Conservation (phyloP, 345 rosid species). For the Heritiera fomes region DNA sequence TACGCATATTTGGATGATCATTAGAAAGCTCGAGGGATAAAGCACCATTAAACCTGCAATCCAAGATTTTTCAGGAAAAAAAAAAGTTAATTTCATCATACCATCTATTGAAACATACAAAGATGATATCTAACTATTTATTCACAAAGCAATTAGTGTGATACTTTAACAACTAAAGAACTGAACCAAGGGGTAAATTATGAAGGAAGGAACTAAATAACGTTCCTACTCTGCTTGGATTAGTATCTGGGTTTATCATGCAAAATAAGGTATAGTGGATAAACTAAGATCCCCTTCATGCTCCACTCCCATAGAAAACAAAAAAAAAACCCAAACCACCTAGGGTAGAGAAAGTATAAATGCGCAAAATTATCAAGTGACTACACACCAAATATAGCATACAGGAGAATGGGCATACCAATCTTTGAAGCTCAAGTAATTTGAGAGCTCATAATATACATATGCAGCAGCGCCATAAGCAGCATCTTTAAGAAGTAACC, state of each 20-base stretch:
- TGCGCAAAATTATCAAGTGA: conserved; percentile 7
- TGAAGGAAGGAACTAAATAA: neutral
- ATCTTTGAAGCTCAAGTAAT: conserved; percentile 87
- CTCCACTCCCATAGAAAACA: neutral
- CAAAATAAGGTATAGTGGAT: neutral
- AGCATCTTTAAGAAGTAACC: conserved; percentile 92
- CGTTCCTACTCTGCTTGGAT: neutral
- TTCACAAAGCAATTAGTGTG: neutral
- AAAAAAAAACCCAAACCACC: neutral
- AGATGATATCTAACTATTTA: neutral
- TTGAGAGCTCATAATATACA: conserved; percentile 97
- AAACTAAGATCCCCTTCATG: neutral
- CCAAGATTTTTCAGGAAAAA: conserved; percentile 13
- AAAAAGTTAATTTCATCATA: conserved; percentile 10
- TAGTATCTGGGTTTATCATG: neutral
- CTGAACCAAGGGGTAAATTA: neutral
- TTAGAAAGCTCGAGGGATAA: conserved; percentile 86
- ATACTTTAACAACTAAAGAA: conserved; percentile 1
- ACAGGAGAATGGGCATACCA: conserved; percentile 53
- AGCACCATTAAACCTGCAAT: conserved; percentile 90
- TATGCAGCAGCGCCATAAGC: conserved; percentile 98
- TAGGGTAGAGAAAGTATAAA: neutral
- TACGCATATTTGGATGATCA: conserved; percentile 85
- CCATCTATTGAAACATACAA: conserved; percentile 11
- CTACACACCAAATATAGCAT: conserved; percentile 9